phyloP scores from a whole-genome alignment of 2,329 filamentous ascomycete genomes.

The Dothistroma pini region DNA sequence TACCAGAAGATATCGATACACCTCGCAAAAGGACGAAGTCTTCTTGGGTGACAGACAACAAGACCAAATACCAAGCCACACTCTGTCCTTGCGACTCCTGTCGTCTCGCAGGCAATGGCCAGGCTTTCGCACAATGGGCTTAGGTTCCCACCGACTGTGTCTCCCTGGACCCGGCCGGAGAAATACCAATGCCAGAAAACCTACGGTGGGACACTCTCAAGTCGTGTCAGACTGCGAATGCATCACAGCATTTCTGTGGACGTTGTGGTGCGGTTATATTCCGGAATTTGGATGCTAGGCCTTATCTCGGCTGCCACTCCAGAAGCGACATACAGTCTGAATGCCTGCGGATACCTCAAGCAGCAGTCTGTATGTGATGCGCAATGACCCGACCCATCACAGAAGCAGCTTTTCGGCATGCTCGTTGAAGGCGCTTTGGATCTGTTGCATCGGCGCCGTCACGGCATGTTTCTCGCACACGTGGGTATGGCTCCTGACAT shows the following conservation, averaged over 20 bases:
- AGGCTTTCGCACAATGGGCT: slow-evolving; percentile 63
- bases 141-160: slow-evolving; percentile 61
- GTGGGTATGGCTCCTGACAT: too few relatives aligned
- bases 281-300: slow-evolving; percentile 54
- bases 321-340: too few relatives aligned
- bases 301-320: slow-evolving; percentile 46
- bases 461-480: too few relatives aligned
- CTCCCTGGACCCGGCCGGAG: slow-evolving; percentile 31
- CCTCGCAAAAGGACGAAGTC: slow-evolving; percentile 37
- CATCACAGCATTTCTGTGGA: slow-evolving; percentile 59
- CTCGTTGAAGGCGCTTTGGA: too few relatives aligned
- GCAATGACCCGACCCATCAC: too few relatives aligned
- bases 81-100: slow-evolving; percentile 61
- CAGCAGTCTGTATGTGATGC: too few relatives aligned
- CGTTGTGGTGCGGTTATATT: slow-evolving; percentile 62
- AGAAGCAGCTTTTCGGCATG: too few relatives aligned
- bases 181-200: slow-evolving; percentile 12
- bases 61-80: slow-evolving; percentile 55
- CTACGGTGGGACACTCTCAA: slow-evolving; percentile 46
- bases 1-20: background rate
- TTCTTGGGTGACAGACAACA: slow-evolving; percentile 57
- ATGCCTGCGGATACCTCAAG: too few relatives aligned
- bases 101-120: slow-evolving; percentile 53
- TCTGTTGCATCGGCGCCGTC: too few relatives aligned
- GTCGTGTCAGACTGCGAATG: slow-evolving; percentile 53